phyloP scores from a whole-genome alignment of 2,329 filamentous ascomycete genomes.

The Penicillium crustosum region DNA sequence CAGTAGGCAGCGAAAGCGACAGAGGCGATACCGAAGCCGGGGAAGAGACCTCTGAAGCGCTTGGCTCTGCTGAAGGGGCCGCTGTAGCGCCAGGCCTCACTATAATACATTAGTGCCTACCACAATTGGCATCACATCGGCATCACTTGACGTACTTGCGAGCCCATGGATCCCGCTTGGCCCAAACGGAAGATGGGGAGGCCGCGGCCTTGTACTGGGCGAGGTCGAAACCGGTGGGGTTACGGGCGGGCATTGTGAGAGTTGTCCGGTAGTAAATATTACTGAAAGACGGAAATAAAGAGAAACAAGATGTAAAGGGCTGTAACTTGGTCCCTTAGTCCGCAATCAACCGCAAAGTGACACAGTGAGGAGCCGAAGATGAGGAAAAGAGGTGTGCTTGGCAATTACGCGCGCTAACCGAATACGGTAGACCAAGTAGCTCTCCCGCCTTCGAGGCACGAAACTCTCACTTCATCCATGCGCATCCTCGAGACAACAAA shows the following conservation, averaged over 20 bases:
- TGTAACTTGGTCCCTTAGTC: constrained; percentile 8
- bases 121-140: not conserved
- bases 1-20: constrained; percentile 91
- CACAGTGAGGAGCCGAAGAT: constrained; percentile 10
- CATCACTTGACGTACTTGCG: constrained; percentile 52
- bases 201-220: constrained; percentile 73
- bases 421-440: constrained; percentile 24
- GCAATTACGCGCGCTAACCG: constrained; percentile 33
- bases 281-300: constrained; percentile 13
- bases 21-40: constrained; percentile 86
- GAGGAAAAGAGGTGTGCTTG: constrained; percentile 28
- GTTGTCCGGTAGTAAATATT: constrained; percentile 12
- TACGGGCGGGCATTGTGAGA: constrained; percentile 52
- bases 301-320: constrained; percentile 3
- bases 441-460: constrained; percentile 32
- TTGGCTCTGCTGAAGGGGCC: constrained; percentile 86
- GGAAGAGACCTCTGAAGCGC: constrained; percentile 82
- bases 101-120: constrained; percentile 44
- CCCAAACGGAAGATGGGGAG: constrained; percentile 53
- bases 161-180: constrained; percentile 61
- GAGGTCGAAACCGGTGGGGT: constrained; percentile 91
- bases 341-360: constrained; percentile 14
- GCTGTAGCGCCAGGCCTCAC: constrained; percentile 92
- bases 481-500: constrained; percentile 20
- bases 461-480: constrained; percentile 25